Conservation (phyloP, 2,329 filamentous ascomycete species). For the Clarireedia sp. region DNA sequence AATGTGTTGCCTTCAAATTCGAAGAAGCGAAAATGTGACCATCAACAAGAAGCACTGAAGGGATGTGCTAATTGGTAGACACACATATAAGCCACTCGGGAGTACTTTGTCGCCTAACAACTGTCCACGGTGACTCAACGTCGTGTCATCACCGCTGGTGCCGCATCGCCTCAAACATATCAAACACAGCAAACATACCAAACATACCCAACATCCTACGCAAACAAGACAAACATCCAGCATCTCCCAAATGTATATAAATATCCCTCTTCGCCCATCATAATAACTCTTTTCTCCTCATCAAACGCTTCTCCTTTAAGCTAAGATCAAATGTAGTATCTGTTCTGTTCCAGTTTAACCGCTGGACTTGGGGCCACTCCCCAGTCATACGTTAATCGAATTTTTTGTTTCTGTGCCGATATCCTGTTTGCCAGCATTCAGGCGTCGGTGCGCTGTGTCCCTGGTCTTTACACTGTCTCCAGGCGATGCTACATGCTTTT, state of each 20-base stretch:
- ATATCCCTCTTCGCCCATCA: not conserved
- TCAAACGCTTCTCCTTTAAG: conserved; percentile 42
- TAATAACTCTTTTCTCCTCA: conserved; percentile 7
- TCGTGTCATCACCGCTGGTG: no score
- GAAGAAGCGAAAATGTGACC: no score
- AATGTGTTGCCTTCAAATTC: no score
- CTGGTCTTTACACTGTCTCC: not conserved
- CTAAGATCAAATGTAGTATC: conserved; percentile 57
- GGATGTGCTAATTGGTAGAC: no score
- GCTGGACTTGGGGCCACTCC: conserved; percentile 34
- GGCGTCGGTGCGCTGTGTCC: not conserved
- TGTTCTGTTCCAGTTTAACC: conserved; percentile 65
- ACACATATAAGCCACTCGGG: no score
- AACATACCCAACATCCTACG: not conserved
- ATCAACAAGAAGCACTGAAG: no score
- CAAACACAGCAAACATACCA: no score
- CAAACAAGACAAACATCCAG: conserved; percentile 1
- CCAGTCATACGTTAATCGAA: not conserved
- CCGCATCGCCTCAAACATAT: no score
- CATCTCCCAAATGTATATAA: not conserved
- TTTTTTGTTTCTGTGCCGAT: conserved; percentile 17
- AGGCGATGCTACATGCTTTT: not conserved
- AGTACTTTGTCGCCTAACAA: no score
- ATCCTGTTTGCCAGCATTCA: conserved; percentile 47
- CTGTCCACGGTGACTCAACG: no score